Evolutionary conservation across 768 basidiomycete species (phyloP).

Genomic region (Leucocoprinus leucothites): DNA sequence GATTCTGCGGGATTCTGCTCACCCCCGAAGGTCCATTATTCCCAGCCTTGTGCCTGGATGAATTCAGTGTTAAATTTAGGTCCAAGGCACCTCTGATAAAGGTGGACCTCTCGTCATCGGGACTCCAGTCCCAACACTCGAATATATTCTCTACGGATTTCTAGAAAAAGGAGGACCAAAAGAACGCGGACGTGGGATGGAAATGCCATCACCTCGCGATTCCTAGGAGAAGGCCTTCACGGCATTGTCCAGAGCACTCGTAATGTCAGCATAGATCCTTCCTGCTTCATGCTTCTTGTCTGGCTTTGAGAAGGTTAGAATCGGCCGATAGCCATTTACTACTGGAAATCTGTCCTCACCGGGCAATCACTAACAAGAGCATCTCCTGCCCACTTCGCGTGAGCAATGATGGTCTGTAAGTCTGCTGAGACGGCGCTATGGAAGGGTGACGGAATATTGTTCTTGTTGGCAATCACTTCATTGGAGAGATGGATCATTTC

Average conservation of each 20-base stretch:
- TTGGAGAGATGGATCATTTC: not conserved
- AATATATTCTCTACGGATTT: too few relatives aligned
- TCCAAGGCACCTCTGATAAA: too few relatives aligned
- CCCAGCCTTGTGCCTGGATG: too few relatives aligned
- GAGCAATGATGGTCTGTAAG: not conserved
- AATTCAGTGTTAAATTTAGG: too few relatives aligned
- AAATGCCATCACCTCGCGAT: not conserved
- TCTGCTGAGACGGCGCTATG: not conserved
- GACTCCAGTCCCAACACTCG: too few relatives aligned
- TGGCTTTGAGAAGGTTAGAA: not conserved
- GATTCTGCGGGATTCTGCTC: too few relatives aligned
- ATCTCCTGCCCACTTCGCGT: not conserved
- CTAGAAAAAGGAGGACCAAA: too few relatives aligned
- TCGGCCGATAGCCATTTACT: not conserved
- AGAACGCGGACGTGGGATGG: not conserved
- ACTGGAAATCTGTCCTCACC: not conserved
- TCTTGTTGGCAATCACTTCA: not conserved
- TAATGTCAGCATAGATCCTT: not conserved
- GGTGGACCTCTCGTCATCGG: too few relatives aligned
- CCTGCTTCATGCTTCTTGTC: constrained; percentile 6
- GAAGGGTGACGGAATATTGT: not conserved
- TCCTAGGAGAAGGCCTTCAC: not conserved
- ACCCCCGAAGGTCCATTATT: too few relatives aligned
- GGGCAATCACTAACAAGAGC: not conserved
- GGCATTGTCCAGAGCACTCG: not conserved